Evolutionary conservation across 140 eudicot species (phyloP), one percentile per base, ranked within the genome.

Genomic region (Anethum foeniculum): DNA sequence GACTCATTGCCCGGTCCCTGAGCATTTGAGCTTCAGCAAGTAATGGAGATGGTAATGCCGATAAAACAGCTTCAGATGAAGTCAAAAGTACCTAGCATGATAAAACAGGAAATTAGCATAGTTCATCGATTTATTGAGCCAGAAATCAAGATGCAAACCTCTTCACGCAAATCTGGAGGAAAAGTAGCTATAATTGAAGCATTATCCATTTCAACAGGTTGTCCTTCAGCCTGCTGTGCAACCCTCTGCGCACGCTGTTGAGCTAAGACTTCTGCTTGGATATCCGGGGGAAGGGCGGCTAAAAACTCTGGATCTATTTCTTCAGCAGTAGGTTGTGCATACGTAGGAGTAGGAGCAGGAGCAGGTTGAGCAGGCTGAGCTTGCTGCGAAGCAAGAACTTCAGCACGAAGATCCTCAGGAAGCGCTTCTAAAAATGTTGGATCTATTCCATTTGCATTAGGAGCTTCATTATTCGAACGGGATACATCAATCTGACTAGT

Each of bases 21-120:
- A 96, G 94, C 99, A 96, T 88, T 78, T 96, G 99, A 49, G 99
- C 99, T 91, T 96, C 97, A 27, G 98, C 99, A 84, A 93, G 98
- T 71, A 95, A 93, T 16, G 99, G 93, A 78, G 99, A 96, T 36
- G 99, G 99, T 84, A 96, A 84, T 54, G 99, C 99, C 38, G 99
- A 91, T 76, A 96, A 88, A 77, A 96, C 92, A 36, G 99, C 98
- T 85, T 96, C 99, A 28, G 99, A 96, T 71, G 98, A 92, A 54
- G 99, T 96, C 88, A 96, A 89, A 43, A 96, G 90, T 68, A 96
- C 99, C 99, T 96, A 82, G 48, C 47, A 47, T n/a, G 58, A 82
- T 67, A 21, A 44, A 81, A 54, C 36, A 87, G 81, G 54, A 54
- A 67, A 9, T 84, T 56, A 79, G 82, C 34, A 52, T 14, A 74